These are phyloP conservation scores for Suillus lakei DNA, from an alignment of 768 basidiomycete species.

Conservation along the genomic window DNA sequence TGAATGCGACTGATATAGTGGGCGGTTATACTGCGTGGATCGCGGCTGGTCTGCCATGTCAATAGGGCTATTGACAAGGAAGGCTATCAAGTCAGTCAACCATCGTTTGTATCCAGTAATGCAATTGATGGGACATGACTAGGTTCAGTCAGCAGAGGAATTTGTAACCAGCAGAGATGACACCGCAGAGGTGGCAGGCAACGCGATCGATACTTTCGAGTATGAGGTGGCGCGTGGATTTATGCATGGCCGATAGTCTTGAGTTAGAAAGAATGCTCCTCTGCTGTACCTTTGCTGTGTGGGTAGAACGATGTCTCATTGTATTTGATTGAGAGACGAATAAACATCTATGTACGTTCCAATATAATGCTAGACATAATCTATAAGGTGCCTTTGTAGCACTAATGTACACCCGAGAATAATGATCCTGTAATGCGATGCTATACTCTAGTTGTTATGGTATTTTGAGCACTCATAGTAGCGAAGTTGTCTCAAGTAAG, in stretches of 20 bases:
- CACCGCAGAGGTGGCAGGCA: neutral
- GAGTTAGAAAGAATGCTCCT: neutral
- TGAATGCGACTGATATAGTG: slow-evolving; percentile 78
- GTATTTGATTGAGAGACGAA: neutral
- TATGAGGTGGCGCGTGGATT: neutral
- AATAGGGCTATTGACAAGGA: slow-evolving; percentile 35
- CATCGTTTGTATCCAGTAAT: slow-evolving; percentile 23
- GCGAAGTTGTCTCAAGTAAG: slow-evolving; percentile 61
- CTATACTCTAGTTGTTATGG: neutral
- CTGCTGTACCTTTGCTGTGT: neutral
- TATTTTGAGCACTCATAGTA: slow-evolving; percentile 41
- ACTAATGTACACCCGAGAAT: neutral
- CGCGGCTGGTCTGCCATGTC: slow-evolving; percentile 63
- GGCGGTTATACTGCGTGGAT: slow-evolving; percentile 79
- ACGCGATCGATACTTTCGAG: neutral
- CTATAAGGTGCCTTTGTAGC: neutral
- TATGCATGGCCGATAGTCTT: neutral
- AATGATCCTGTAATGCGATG: neutral
- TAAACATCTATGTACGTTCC: neutral
- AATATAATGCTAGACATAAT: neutral
- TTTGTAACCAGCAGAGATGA: neutral
- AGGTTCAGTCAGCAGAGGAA: neutral
- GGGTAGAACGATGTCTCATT: neutral
- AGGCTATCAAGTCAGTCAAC: slow-evolving; percentile 32
- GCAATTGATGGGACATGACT: neutral